Evolutionary conservation across 805 yeast species (phyloP).

Genomic region (Starmerella potacharoeniae): DNA sequence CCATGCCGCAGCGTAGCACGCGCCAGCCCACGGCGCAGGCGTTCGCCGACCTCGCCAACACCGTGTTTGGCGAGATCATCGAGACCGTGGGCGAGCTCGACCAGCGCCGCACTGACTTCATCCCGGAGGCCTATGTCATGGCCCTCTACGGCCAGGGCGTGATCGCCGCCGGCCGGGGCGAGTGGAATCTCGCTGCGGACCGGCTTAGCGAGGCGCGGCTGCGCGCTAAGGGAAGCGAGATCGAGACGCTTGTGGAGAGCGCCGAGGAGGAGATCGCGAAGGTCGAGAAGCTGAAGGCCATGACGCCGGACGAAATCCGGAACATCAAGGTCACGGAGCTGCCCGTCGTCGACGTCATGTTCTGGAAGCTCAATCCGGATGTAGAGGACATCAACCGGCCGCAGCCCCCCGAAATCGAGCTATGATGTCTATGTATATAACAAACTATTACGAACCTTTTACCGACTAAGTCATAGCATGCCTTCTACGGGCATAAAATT

Average conservation of each 20-base stretch:
- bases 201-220: conserved; percentile 57
- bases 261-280: conserved; percentile 57
- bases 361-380: conserved; percentile 20
- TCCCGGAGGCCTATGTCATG: conserved; percentile 62
- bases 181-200: conserved; percentile 47
- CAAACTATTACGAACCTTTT: background rate
- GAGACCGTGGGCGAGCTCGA: conserved; percentile 15
- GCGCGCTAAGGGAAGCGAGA: conserved; percentile 56
- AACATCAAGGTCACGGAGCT: conserved; percentile 11
- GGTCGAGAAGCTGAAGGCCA: conserved; percentile 27
- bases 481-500: no score
- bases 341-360: conserved; percentile 19
- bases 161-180: conserved; percentile 48
- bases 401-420: conserved; percentile 10
- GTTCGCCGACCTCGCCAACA: conserved; percentile 13
- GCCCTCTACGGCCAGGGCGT: conserved; percentile 83
- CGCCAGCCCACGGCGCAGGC: conserved; percentile 10
- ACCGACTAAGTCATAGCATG: no score
- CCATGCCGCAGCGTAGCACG: background rate
- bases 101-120: conserved; percentile 20
- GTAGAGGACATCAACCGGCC: conserved; percentile 15
- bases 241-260: conserved; percentile 48
- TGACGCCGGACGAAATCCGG: conserved; percentile 5
- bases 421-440: conserved; percentile 1
- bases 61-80: conserved; percentile 17